A percentile compares a stretch with the other conserved stretches of the same genome.
These are phyloP conservation scores for Zymoseptoria tritici DNA, from an alignment of 2,329 filamentous ascomycete genomes.

Conservation along the genomic window DNA sequence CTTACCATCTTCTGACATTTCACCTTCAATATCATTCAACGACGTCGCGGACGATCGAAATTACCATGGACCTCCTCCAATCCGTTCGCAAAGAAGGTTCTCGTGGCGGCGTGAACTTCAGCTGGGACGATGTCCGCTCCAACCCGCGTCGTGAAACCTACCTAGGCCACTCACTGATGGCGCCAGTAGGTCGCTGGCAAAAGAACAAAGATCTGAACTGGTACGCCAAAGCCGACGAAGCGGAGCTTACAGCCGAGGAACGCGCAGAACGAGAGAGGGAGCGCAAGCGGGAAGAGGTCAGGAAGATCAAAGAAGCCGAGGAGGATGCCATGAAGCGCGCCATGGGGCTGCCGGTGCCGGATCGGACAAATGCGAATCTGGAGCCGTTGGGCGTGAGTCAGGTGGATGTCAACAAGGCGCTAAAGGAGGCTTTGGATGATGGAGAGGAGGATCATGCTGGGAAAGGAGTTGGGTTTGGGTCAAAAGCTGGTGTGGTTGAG, in stretches of 20 bases:
- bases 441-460: constrained; percentile 32
- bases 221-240: constrained; percentile 55
- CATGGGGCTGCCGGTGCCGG: constrained; percentile 68
- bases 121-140: constrained; percentile 87
- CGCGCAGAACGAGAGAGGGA: constrained; percentile 61
- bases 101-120: constrained; percentile 91
- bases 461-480: constrained; percentile 25
- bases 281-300: constrained; percentile 61
- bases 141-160: constrained; percentile 84
- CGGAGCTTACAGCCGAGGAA: constrained; percentile 42
- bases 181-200: constrained; percentile 84
- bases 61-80: constrained; percentile 80
- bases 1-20: not conserved
- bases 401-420: constrained; percentile 48
- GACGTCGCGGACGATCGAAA: not conserved
- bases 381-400: constrained; percentile 53
- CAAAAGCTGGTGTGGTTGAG: constrained; percentile 3
- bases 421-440: constrained; percentile 41
- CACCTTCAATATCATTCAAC: not conserved
- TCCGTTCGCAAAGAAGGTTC: constrained; percentile 84
- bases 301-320: constrained; percentile 79
- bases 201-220: constrained; percentile 62
- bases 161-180: constrained; percentile 85
- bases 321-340: constrained; percentile 82
- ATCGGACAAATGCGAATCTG: constrained; percentile 57